These are phyloP conservation scores for Cladosporium cucumerinum DNA, from an alignment of 2,329 filamentous ascomycete genomes.

Conservation along the genomic window DNA sequence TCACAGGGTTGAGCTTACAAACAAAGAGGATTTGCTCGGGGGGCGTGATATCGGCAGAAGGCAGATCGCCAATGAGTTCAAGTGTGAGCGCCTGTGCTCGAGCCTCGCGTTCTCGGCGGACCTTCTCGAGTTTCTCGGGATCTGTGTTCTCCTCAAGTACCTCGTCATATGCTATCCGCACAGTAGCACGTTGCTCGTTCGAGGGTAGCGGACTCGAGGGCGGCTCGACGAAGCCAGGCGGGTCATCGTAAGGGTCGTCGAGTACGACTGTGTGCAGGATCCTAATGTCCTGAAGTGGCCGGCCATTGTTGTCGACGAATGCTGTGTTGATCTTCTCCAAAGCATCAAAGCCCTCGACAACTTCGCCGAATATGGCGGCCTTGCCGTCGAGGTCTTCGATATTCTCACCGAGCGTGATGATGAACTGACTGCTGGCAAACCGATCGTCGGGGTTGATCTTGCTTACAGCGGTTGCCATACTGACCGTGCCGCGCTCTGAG, in stretches of 20 bases:
- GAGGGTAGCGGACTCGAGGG: constrained; percentile 76
- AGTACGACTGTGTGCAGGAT: constrained; percentile 90
- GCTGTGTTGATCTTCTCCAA: constrained; percentile 90
- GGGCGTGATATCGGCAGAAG: constrained; percentile 94
- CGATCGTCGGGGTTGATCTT: constrained; percentile 74
- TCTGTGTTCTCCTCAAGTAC: constrained; percentile 74
- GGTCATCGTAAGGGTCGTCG: constrained; percentile 89
- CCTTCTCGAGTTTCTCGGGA: constrained; percentile 73
- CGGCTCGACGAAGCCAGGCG: constrained; percentile 70
- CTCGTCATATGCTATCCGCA: constrained; percentile 87
- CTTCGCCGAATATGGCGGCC: constrained; percentile 90
- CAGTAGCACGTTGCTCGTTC: constrained; percentile 81
- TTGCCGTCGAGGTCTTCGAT: constrained; percentile 89
- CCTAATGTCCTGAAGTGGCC: constrained; percentile 89
- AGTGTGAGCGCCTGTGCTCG: constrained; percentile 90
- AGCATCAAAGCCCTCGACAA: constrained; percentile 92
- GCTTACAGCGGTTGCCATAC: constrained; percentile 88
- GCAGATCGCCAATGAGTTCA: constrained; percentile 96
- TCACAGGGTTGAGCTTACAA: constrained; percentile 97
- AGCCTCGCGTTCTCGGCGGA: constrained; percentile 82
- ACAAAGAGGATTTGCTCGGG: constrained; percentile 97
- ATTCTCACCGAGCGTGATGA: constrained; percentile 85
- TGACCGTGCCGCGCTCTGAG: constrained; percentile 83
- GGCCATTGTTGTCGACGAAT: constrained; percentile 79
- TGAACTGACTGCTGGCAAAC: constrained; percentile 85